phyloP scores from a whole-genome alignment of 1,139 yeast genomes.

The Candida glucosophila region DNA sequence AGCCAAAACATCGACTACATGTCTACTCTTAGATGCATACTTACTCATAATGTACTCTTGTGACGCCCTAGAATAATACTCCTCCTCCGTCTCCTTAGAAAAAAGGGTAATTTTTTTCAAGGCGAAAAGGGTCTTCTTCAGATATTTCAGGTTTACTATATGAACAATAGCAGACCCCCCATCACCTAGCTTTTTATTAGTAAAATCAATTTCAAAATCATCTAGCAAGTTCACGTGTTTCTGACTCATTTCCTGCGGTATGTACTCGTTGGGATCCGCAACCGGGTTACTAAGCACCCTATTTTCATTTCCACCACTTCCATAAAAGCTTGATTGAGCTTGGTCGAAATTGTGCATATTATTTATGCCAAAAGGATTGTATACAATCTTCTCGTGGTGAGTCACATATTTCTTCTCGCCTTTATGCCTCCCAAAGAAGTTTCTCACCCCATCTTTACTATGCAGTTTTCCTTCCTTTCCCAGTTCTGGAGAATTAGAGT shows the following conservation, averaged over 20 bases:
- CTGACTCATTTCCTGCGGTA: constrained; percentile 50
- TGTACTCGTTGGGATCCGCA: constrained; percentile 55
- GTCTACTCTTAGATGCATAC: constrained; percentile 41
- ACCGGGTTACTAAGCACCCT: constrained; percentile 56
- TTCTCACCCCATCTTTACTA: too few relatives aligned
- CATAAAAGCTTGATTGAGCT: constrained; percentile 33
- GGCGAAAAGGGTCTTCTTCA: constrained; percentile 45
- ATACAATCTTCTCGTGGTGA: constrained; percentile 29
- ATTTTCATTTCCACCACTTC: constrained; percentile 29
- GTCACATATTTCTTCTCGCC: constrained; percentile 24
- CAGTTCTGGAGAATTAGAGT: too few relatives aligned
- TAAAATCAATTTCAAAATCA: constrained; percentile 46
- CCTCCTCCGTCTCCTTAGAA: constrained; percentile 52
- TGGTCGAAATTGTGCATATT: constrained; percentile 25
- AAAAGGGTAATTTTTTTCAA: constrained; percentile 59
- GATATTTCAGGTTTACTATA: constrained; percentile 32
- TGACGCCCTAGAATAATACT: constrained; percentile 55
- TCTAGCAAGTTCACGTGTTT: constrained; percentile 46
- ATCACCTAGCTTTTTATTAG: constrained; percentile 48
- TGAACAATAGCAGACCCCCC: constrained; percentile 71
- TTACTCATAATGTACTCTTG: constrained; percentile 59
- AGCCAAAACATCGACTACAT: constrained; percentile 49
- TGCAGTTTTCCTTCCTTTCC: background rate
- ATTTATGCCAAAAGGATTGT: constrained; percentile 40
- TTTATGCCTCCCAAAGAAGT: too few relatives aligned